Conservation (phyloP, 2,329 filamentous ascomycete genomes). For the Ophiostoma montium region DNA sequence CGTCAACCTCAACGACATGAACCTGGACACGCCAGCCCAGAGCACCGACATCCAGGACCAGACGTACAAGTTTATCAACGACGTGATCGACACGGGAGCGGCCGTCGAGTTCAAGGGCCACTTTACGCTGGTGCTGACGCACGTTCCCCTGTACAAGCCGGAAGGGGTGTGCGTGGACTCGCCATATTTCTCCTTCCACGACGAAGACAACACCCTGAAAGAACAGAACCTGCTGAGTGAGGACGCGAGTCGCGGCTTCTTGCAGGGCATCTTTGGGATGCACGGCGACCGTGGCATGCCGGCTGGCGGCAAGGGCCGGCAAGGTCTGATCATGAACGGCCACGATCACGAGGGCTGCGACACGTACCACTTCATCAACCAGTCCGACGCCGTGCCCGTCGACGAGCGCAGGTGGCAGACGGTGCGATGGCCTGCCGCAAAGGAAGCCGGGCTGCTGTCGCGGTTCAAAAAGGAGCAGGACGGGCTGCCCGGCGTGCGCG, state of each 20-base stretch:
- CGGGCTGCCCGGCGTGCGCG: constrained; percentile 53
- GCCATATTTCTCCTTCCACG: constrained; percentile 71
- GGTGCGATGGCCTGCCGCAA: constrained; percentile 33
- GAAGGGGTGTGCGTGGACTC: constrained; percentile 70
- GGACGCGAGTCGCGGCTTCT: constrained; percentile 57
- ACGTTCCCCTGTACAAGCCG: constrained; percentile 79
- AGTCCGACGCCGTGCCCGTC: constrained; percentile 29
- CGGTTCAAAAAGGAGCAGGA: constrained; percentile 13
- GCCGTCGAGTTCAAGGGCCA: constrained; percentile 47
- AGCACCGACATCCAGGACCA: constrained; percentile 53
- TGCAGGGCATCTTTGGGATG: constrained; percentile 75
- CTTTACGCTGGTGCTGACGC: constrained; percentile 77
- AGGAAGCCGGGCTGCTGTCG: constrained; percentile 25
- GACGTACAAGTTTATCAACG: constrained; percentile 66
- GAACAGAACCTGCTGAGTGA: constrained; percentile 85
- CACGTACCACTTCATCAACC: constrained; percentile 67
- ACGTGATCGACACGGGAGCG: constrained; percentile 46
- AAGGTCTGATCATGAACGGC: constrained; percentile 73
- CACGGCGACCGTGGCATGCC: constrained; percentile 45
- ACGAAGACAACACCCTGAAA: constrained; percentile 52
- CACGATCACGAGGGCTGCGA: constrained; percentile 96
- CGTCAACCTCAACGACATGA: constrained; percentile 82
- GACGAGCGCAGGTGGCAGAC: constrained; percentile 36
- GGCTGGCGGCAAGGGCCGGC: constrained; percentile 49
- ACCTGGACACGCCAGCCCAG: constrained; percentile 72